phyloP scores from a whole-genome alignment of 495 filamentous ascomycete genomes.

The Arthonia radiata region DNA sequence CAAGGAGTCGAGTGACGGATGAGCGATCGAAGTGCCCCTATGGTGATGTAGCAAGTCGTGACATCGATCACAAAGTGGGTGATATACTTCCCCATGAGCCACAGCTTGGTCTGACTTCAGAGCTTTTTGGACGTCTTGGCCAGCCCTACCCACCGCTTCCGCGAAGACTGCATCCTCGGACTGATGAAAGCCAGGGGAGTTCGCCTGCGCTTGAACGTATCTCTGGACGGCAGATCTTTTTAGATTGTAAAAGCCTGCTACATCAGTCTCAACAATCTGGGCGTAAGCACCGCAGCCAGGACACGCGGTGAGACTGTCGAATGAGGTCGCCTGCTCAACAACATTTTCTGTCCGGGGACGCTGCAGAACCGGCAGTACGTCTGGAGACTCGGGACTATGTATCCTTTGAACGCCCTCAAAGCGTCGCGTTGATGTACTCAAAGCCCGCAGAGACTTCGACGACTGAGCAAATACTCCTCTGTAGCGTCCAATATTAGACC shows the following conservation, averaged over 20 bases:
- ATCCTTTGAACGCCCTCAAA: no score
- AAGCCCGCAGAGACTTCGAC: no score
- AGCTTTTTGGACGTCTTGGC: slow-evolving; percentile 1
- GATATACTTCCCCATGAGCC: no score
- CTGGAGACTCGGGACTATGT: no score
- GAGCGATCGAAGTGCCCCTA: slow-evolving; percentile 37
- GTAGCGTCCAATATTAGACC: no score
- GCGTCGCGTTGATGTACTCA: no score
- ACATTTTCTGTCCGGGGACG: no score
- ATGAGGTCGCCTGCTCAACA: no score
- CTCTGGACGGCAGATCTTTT: slow-evolving; percentile 1
- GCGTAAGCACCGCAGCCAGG: slow-evolving; percentile 73
- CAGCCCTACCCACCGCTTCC: slow-evolving; percentile 1
- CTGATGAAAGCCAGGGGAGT: no score
- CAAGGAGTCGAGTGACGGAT: slow-evolving; percentile 57
- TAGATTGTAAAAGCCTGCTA: slow-evolving; percentile 46
- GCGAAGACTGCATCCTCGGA: slow-evolving; percentile 6
- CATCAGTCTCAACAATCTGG: slow-evolving; percentile 39
- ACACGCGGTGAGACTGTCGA: no score
- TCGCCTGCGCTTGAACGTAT: slow-evolving; percentile 7
- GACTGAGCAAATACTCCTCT: no score
- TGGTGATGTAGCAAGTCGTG: slow-evolving; percentile 57
- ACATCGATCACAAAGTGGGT: slow-evolving; percentile 47
- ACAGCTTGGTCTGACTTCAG: slow-evolving; percentile 1
- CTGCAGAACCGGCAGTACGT: no score